These are phyloP conservation scores for Saccharomyces cerevisiae DNA, from an alignment of 805 yeast genomes.

Conservation along the genomic window DNA sequence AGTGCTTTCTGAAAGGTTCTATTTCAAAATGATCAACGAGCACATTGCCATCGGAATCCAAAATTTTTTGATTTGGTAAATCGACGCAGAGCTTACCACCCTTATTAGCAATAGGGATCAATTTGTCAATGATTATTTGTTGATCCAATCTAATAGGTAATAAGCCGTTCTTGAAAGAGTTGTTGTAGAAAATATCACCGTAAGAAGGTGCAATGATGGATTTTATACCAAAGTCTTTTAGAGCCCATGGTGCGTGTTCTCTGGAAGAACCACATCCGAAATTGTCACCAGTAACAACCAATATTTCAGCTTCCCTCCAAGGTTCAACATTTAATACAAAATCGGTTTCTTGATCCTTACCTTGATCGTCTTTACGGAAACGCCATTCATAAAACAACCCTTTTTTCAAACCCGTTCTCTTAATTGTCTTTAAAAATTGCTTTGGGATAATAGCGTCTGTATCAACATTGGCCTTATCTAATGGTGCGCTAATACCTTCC, in stretches of 20 bases:
- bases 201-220: constrained; percentile 95
- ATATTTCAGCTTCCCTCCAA: constrained; percentile 67
- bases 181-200: constrained; percentile 96
- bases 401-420: constrained; percentile 83
- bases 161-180: constrained; percentile 92
- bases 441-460: constrained; percentile 98
- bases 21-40: constrained; percentile 78
- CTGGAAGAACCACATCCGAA: constrained; percentile 99
- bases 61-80: constrained; percentile 76
- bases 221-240: constrained; percentile 93
- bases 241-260: constrained; percentile 99
- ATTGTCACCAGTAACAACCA: constrained; percentile 91
- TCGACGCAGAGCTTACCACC: constrained; percentile 70
- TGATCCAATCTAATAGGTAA: constrained; percentile 88
- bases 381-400: constrained; percentile 92
- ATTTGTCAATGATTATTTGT: constrained; percentile 58
- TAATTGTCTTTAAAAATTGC: constrained; percentile 94
- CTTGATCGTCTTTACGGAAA: constrained; percentile 58
- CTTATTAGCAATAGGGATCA: constrained; percentile 70
- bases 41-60: constrained; percentile 57
- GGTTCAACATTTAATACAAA: constrained; percentile 83
- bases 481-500: constrained; percentile 86
- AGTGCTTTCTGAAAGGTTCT: constrained; percentile 89
- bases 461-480: constrained; percentile 91
- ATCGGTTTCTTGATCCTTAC: constrained; percentile 77